A percentile compares a stretch with the other conserved stretches of the same genome.
Conservation (phyloP, 2,329 filamentous ascomycete species). For the Arthrobotrys pseudoclavata region DNA sequence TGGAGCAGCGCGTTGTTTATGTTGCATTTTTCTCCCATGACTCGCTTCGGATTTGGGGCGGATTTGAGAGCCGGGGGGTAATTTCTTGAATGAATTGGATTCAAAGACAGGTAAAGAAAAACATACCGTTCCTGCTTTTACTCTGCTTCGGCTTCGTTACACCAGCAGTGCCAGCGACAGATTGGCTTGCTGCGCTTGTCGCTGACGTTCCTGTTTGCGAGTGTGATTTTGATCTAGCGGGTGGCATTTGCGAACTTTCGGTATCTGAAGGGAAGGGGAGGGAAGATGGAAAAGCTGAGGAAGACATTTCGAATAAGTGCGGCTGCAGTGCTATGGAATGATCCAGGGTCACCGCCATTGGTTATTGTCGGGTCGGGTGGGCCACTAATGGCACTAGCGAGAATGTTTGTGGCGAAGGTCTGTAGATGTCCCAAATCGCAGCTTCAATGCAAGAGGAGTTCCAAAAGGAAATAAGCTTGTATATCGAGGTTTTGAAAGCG, state of each 20-base stretch:
- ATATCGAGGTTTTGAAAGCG: neutral
- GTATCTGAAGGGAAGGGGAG: conserved; percentile 39
- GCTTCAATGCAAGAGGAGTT: neutral
- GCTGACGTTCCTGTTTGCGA: conserved; percentile 38
- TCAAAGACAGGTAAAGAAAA: conserved; percentile 32
- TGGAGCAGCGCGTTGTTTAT: conserved; percentile 33
- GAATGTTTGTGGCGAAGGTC: conserved; percentile 18
- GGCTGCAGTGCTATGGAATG: conserved; percentile 51
- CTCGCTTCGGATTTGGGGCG: conserved; percentile 27
- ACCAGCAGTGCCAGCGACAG: conserved; percentile 33
- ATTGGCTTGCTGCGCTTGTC: conserved; percentile 34
- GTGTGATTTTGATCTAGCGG: conserved; percentile 51
- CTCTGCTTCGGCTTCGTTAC: conserved; percentile 77
- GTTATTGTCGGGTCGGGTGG: conserved; percentile 38
- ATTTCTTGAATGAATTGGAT: conserved; percentile 22
- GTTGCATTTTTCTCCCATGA: conserved; percentile 48
- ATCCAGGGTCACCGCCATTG: conserved; percentile 57
- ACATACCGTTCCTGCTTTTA: conserved; percentile 80
- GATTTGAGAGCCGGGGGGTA: conserved; percentile 15
- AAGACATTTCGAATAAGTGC: conserved; percentile 58
- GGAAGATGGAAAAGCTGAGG: conserved; percentile 52
- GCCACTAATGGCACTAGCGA: conserved; percentile 43
- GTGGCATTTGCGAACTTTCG: conserved; percentile 55
- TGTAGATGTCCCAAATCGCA: conserved; percentile 7
- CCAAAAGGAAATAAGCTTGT: neutral